A percentile compares a stretch with the other conserved stretches of the same genome.
Conservation (phyloP, 805 yeast genomes). For the Citeromyces matritensis region DNA sequence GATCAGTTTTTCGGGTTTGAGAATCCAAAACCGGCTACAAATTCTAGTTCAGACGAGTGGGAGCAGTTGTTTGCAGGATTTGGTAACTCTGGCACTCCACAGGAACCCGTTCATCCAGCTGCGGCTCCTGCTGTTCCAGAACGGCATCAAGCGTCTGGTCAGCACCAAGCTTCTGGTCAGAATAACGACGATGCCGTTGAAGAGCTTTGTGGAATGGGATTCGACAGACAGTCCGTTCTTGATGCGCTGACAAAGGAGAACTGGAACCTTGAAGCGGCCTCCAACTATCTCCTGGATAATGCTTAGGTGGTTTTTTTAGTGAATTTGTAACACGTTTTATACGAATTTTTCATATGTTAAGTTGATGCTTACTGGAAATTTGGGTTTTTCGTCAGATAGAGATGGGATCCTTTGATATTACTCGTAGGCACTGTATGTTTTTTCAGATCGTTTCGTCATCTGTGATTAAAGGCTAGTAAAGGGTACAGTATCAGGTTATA, state of each 20-base stretch:
- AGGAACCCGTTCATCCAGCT: constrained; percentile 5
- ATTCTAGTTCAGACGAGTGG: constrained; percentile 64
- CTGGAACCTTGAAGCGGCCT: constrained; percentile 79
- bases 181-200: constrained; percentile 38
- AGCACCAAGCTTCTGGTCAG: constrained; percentile 6
- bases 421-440: no score
- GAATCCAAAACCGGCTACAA: constrained; percentile 22
- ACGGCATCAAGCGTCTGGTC: constrained; percentile 5
- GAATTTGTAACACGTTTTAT: no score
- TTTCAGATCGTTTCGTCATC: no score
- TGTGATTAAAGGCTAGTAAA: no score
- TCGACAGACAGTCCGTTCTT: constrained; percentile 46
- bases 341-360: no score
- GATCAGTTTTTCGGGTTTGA: constrained; percentile 5
- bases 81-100: constrained; percentile 27
- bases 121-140: constrained; percentile 7
- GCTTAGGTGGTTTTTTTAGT: no score
- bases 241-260: constrained; percentile 53
- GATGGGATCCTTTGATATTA: no score
- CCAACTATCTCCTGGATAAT: constrained; percentile 66
- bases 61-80: constrained; percentile 86
- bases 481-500: no score
- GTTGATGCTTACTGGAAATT: no score
- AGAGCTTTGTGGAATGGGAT: constrained; percentile 86
- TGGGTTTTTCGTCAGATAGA: no score